Percentiles rank a stretch among this genome's conserved stretches.
Conservation (phyloP, 1,284 basidiomycete genomes). For the Marasmius tenuissimus region DNA sequence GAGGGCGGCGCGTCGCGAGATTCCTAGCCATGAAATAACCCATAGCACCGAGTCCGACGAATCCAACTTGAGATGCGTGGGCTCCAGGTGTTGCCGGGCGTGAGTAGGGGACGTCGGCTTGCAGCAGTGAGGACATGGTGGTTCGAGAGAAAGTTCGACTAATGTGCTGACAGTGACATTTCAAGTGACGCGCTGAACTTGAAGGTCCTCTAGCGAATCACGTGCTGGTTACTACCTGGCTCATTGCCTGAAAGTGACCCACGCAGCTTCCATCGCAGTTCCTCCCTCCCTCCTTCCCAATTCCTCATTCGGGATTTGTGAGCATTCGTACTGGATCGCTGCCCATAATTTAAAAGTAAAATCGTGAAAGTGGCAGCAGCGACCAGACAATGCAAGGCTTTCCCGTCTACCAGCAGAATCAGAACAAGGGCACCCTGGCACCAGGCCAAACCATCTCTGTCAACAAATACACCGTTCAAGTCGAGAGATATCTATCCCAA, state of each 20-base stretch:
- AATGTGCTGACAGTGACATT: not conserved
- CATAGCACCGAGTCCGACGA: constrained; percentile 71
- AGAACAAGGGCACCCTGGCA: constrained; percentile 65
- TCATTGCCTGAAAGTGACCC: not conserved
- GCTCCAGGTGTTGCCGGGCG: constrained; percentile 49
- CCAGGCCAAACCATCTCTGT: constrained; percentile 89
- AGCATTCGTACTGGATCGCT: not conserved
- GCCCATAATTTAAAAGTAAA: not conserved
- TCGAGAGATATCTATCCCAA: constrained; percentile 87
- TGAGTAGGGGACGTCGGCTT: constrained; percentile 53
- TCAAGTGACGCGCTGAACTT: not conserved
- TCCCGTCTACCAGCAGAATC: constrained; percentile 30
- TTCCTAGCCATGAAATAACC: constrained; percentile 75
- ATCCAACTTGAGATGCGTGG: constrained; percentile 48
- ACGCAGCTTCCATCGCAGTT: not conserved
- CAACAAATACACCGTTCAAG: constrained; percentile 87
- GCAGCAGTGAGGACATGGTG: constrained; percentile 17
- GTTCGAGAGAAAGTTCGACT: not conserved
- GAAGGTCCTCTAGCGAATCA: not conserved
- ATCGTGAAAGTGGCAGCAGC: not conserved
- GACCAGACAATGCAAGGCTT: constrained; percentile 41
- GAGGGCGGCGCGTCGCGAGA: constrained; percentile 52
- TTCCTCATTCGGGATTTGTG: not conserved
- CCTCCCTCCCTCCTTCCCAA: not conserved
- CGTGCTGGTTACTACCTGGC: not conserved